These are phyloP conservation scores for Sporobolomyces phaffii DNA, from an alignment of 768 basidiomycete species.

Conservation along the genomic window DNA sequence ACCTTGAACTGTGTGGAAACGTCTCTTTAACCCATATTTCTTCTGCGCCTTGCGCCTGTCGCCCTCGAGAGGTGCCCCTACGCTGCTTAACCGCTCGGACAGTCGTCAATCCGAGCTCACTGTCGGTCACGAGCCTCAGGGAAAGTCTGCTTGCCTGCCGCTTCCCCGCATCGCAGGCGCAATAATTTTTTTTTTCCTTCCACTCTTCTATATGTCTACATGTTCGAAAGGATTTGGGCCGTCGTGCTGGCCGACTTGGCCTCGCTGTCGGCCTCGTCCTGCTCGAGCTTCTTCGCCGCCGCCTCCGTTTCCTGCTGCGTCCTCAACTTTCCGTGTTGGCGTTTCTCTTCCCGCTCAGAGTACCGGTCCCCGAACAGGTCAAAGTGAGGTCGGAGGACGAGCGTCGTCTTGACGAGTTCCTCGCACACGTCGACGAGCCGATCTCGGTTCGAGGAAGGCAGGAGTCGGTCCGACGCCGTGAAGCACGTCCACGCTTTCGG, in stretches of 20 bases:
- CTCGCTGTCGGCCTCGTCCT: not conserved
- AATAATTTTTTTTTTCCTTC: too few relatives aligned
- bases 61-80: too few relatives aligned
- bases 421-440: conserved; percentile 48
- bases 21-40: too few relatives aligned
- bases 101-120: too few relatives aligned
- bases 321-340: conserved; percentile 42
- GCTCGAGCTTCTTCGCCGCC: conserved; percentile 29
- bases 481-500: conserved; percentile 46
- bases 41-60: too few relatives aligned
- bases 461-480: conserved; percentile 42
- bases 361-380: conserved; percentile 43
- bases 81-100: too few relatives aligned
- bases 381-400: conserved; percentile 42
- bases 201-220: too few relatives aligned
- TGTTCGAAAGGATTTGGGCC: not conserved
- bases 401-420: conserved; percentile 45
- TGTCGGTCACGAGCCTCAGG: too few relatives aligned
- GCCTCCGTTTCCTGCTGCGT: conserved; percentile 46
- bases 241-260: not conserved
- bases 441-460: conserved; percentile 46
- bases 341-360: conserved; percentile 44
- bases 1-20: too few relatives aligned
- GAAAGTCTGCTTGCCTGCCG: too few relatives aligned
- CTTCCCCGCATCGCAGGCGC: too few relatives aligned